These are phyloP conservation scores for Calycina marina DNA, from an alignment of 2,329 filamentous ascomycete genomes.

Conservation along the genomic window DNA sequence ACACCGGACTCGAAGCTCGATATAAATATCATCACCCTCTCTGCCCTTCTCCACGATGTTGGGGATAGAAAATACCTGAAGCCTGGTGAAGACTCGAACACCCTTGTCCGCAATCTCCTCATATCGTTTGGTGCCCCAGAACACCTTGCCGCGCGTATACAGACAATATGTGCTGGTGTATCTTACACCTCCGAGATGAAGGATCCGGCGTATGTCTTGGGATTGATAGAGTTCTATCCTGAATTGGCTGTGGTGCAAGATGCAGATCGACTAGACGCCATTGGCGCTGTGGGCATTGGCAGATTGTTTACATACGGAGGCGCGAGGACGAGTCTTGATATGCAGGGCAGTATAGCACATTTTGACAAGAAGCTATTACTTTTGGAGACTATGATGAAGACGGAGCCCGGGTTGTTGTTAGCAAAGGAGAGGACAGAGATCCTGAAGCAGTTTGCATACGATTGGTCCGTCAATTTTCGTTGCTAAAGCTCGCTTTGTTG, in stretches of 20 bases:
- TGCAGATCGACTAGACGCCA: constrained; percentile 80
- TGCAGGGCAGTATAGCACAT: constrained; percentile 53
- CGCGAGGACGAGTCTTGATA: constrained; percentile 35
- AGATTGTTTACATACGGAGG: constrained; percentile 66
- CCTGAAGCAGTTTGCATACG: constrained; percentile 34
- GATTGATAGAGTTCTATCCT: constrained; percentile 49
- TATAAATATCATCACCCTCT: constrained; percentile 45
- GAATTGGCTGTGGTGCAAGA: constrained; percentile 82
- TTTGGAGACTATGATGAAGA: constrained; percentile 42
- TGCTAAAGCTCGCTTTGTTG: no score
- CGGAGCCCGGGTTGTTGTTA: constrained; percentile 34
- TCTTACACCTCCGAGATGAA: constrained; percentile 63
- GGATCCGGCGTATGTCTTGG: constrained; percentile 41
- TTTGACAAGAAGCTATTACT: constrained; percentile 61
- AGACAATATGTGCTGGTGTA: constrained; percentile 60
- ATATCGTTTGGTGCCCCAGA: constrained; percentile 38
- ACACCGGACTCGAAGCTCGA: constrained; percentile 27
- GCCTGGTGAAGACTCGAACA: constrained; percentile 33
- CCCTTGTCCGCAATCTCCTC: constrained; percentile 40
- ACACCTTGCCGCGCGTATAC: constrained; percentile 49
- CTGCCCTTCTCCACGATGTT: constrained; percentile 70
- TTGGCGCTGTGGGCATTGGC: constrained; percentile 74
- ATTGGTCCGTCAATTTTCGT: no score
- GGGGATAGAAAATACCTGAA: constrained; percentile 65
- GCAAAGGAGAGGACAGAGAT: constrained; percentile 35